phyloP scores from a whole-genome alignment of 1,284 basidiomycete species.

The Puccinia novopanici region DNA sequence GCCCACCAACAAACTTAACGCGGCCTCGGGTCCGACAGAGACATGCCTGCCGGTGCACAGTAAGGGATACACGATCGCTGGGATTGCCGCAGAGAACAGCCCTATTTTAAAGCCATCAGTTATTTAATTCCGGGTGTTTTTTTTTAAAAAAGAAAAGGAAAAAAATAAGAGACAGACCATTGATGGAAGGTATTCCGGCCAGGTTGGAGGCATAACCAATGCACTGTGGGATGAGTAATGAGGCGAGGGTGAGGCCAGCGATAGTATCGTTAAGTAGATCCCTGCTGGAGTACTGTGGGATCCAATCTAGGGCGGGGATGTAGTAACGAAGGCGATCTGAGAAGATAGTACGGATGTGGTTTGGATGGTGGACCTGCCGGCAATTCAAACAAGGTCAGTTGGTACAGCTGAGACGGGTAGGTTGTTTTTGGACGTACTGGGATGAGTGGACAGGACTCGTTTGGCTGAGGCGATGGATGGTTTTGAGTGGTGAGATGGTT shows the following conservation, averaged over 20 bases:
- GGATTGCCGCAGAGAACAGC: slow-evolving; percentile 66
- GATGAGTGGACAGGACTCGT: no score
- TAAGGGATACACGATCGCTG: slow-evolving; percentile 75
- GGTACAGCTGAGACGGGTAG: no score
- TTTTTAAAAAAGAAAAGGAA: slow-evolving; percentile 63
- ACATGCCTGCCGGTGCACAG: slow-evolving; percentile 74
- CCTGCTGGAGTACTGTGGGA: slow-evolving; percentile 39
- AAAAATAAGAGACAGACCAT: slow-evolving; percentile 50
- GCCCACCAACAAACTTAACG: slow-evolving; percentile 82
- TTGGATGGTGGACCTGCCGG: no score
- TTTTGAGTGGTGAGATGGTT: no score
- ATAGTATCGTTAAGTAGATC: slow-evolving; percentile 66
- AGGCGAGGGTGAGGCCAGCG: slow-evolving; percentile 80
- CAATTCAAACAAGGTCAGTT: no score
- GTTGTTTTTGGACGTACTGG: no score
- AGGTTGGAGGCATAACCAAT: slow-evolving; percentile 87
- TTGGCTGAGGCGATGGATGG: no score
- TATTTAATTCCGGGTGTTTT: slow-evolving; percentile 59
- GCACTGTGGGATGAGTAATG: slow-evolving; percentile 82
- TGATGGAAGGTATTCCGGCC: slow-evolving; percentile 62
- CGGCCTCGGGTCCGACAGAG: slow-evolving; percentile 80
- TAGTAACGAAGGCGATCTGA: slow-evolving; percentile 41
- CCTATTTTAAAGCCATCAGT: slow-evolving; percentile 65
- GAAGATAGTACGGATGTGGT: neutral
- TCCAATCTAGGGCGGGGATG: slow-evolving; percentile 49